Evolutionary conservation across 257 asterid species (phyloP).

Genomic region (Orobanche coerulescens): DNA sequence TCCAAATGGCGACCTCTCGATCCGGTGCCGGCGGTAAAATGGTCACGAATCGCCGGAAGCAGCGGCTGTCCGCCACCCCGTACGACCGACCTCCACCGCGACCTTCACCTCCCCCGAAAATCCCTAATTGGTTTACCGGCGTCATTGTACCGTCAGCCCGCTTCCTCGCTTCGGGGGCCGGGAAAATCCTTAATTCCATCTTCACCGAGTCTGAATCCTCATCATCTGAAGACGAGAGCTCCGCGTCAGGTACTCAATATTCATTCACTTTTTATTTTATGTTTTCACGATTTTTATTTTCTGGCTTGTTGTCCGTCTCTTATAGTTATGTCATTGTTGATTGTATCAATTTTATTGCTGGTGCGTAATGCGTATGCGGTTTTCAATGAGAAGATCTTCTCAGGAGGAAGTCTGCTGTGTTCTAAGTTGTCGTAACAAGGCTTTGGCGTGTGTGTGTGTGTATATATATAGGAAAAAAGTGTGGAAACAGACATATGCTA

Average conservation of each 20-base stretch:
- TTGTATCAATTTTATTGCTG: not conserved
- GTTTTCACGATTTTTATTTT: not conserved
- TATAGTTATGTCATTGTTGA: not conserved
- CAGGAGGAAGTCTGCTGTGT: conserved; percentile 4
- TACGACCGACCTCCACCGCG: conserved; percentile 32
- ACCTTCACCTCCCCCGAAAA: conserved; percentile 18
- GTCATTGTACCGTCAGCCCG: conserved; percentile 41
- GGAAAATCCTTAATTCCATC: conserved; percentile 48
- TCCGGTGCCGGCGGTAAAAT: conserved; percentile 44
- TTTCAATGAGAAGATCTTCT: not conserved
- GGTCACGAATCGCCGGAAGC: conserved; percentile 34
- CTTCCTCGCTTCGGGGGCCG: conserved; percentile 68
- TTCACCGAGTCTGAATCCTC: conserved; percentile 47
- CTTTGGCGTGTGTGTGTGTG: not conserved
- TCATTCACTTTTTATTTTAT: not conserved
- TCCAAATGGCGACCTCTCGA: conserved; percentile 32
- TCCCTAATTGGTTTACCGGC: conserved; percentile 45
- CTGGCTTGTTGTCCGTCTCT: not conserved
- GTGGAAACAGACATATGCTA: too few species aligned
- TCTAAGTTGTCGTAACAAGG: conserved; percentile 8
- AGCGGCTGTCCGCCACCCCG: conserved; percentile 35
- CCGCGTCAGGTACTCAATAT: conserved; percentile 31
- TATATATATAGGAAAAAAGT: too few species aligned
- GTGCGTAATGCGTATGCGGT: not conserved
- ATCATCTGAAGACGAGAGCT: conserved; percentile 42